Percentiles rank a stretch among this genome's conserved stretches.
These are phyloP conservation scores for Torulaspora pretoriensis DNA, from an alignment of 1,139 yeast genomes.

Conservation along the genomic window DNA sequence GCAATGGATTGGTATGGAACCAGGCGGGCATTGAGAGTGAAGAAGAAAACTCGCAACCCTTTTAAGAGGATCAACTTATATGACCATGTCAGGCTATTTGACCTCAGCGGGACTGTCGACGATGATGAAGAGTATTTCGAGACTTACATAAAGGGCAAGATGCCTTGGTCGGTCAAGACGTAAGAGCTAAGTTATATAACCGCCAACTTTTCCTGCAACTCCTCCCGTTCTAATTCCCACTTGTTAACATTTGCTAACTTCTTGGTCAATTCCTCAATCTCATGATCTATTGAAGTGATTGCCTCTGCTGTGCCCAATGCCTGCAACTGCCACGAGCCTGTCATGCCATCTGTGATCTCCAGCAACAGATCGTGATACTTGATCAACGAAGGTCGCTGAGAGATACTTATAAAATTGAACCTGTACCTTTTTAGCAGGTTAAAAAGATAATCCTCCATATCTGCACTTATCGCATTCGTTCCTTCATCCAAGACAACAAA, in stretches of 20 bases:
- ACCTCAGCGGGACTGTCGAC: slow-evolving; percentile 8
- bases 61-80: slow-evolving; percentile 48
- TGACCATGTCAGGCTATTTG: slow-evolving; percentile 31
- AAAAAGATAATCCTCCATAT: slow-evolving; percentile 84
- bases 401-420: slow-evolving; percentile 76
- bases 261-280: slow-evolving; percentile 55
- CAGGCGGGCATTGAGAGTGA: slow-evolving; percentile 28
- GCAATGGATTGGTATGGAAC: slow-evolving; percentile 60
- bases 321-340: slow-evolving; percentile 49
- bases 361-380: slow-evolving; percentile 76
- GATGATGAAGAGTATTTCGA: slow-evolving; percentile 24
- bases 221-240: slow-evolving; percentile 50
- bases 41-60: slow-evolving; percentile 51
- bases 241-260: slow-evolving; percentile 50
- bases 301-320: slow-evolving; percentile 57
- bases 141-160: slow-evolving; percentile 21
- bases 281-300: slow-evolving; percentile 58
- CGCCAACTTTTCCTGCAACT: slow-evolving; percentile 27
- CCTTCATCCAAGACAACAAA: slow-evolving; percentile 89
- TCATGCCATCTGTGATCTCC: slow-evolving; percentile 50
- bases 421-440: slow-evolving; percentile 66
- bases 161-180: slow-evolving; percentile 31
- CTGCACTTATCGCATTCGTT: slow-evolving; percentile 88
- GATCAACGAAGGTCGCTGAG: slow-evolving; percentile 80
- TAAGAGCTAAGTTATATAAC: slow-evolving; percentile 16